These are phyloP conservation scores for Eleusine indica DNA, from an alignment of 176 grass and related monocot species.

Conservation along the genomic window DNA sequence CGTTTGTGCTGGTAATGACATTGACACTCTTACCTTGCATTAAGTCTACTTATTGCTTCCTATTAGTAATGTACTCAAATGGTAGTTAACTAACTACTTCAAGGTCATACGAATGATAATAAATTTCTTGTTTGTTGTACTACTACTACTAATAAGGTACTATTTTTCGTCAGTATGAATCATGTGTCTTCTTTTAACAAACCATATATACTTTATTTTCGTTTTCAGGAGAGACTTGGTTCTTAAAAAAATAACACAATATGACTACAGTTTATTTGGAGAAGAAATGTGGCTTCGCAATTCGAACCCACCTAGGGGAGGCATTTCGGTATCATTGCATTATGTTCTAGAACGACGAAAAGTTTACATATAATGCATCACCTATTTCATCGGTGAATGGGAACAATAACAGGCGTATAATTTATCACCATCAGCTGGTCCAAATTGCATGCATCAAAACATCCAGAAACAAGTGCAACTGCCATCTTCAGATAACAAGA, in stretches of 20 bases:
- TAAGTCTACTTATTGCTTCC: conserved; percentile 13
- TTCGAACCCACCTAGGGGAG: too few relatives aligned
- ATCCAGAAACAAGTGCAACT: background rate
- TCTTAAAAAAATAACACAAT: too few relatives aligned
- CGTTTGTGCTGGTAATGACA: background rate
- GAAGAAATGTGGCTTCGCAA: too few relatives aligned
- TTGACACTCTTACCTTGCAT: conserved; percentile 14
- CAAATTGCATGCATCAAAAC: background rate
- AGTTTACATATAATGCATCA: background rate
- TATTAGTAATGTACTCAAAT: background rate
- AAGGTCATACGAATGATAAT: background rate
- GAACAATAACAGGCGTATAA: background rate
- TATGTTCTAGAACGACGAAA: too few relatives aligned
- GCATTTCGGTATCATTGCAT: too few relatives aligned
- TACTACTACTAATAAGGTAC: background rate
- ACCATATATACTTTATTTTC: background rate
- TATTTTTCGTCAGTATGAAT: background rate
- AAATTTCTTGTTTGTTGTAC: background rate
- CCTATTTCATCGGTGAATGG: background rate
- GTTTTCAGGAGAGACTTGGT: background rate
- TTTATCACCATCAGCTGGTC: background rate
- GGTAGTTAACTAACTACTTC: conserved; percentile 15
- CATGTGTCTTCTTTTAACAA: background rate
- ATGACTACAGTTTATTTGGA: too few relatives aligned
- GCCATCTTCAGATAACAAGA: background rate